Evolutionary conservation across 2,329 filamentous ascomycete genomes (phyloP).

Genomic region (Cladosporium austrohemisphaericum): DNA sequence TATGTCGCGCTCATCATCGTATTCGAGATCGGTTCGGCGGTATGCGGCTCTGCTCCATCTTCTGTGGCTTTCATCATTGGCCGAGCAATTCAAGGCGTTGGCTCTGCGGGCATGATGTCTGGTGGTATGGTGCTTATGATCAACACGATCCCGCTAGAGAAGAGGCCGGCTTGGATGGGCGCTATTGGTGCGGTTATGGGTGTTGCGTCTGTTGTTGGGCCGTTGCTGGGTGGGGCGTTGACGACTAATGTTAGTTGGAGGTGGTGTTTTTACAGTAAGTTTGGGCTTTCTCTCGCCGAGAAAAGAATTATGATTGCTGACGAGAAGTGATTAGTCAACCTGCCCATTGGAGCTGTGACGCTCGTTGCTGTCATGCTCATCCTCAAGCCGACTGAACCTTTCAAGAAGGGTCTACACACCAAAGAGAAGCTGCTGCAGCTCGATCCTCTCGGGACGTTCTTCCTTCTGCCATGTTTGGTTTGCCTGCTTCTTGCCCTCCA

Average conservation of each 20-base stretch:
- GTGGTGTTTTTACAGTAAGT: slow-evolving; percentile 28
- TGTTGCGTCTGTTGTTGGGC: slow-evolving; percentile 41
- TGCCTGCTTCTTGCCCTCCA: slow-evolving; percentile 47
- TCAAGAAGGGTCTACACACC: slow-evolving; percentile 21
- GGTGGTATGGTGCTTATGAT: slow-evolving; percentile 42
- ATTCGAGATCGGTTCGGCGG: slow-evolving; percentile 55
- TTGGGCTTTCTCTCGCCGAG: not conserved
- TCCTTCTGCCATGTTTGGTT: slow-evolving; percentile 41
- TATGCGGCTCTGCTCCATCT: slow-evolving; percentile 46
- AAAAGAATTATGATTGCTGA: too few species aligned
- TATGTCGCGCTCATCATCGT: slow-evolving; percentile 38
- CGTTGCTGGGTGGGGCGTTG: slow-evolving; percentile 43
- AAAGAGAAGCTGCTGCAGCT: slow-evolving; percentile 42
- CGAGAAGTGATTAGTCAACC: slow-evolving; percentile 34
- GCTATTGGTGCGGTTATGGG: slow-evolving; percentile 37
- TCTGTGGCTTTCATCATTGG: slow-evolving; percentile 40
- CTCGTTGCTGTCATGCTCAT: slow-evolving; percentile 40
- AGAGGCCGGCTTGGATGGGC: slow-evolving; percentile 38
- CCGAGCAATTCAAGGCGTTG: slow-evolving; percentile 39
- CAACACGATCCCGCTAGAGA: slow-evolving; percentile 38
- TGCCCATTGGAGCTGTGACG: slow-evolving; percentile 43
- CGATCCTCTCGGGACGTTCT: slow-evolving; percentile 42
- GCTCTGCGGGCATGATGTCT: slow-evolving; percentile 37
- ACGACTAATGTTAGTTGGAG: slow-evolving; percentile 41
- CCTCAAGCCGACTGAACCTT: slow-evolving; percentile 31